These are phyloP conservation scores for Davidsoniella eucalypti DNA, from an alignment of 2,329 filamentous ascomycete genomes.

Conservation along the genomic window DNA sequence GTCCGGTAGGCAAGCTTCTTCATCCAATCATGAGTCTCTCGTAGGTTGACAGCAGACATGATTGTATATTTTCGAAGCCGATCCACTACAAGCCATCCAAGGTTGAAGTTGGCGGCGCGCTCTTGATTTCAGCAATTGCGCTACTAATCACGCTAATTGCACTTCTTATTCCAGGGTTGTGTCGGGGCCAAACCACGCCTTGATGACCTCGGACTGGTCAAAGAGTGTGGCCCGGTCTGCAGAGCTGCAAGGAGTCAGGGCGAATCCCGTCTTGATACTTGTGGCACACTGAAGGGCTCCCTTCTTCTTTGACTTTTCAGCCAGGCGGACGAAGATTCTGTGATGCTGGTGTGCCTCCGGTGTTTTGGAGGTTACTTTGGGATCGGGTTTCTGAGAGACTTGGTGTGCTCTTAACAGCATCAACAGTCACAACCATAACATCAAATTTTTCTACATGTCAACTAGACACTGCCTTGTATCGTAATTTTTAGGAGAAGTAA, in stretches of 20 bases:
- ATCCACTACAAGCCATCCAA: slow-evolving; percentile 60
- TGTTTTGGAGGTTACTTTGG: too few species aligned
- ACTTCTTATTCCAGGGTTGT: slow-evolving; percentile 43
- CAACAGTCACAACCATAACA: too few species aligned
- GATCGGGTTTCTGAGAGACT: too few species aligned
- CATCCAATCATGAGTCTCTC: slow-evolving; percentile 45
- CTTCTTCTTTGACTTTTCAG: too few species aligned
- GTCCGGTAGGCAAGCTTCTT: slow-evolving; percentile 44
- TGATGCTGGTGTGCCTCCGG: too few species aligned
- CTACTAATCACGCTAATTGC: slow-evolving; percentile 65
- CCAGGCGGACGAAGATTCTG: too few species aligned
- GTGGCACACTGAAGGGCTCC: too few species aligned
- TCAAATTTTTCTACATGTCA: too few species aligned
- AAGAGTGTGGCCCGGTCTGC: background rate
- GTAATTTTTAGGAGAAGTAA: too few species aligned
- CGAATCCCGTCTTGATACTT: background rate
- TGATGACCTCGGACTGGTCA: background rate
- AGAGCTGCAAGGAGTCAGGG: background rate
- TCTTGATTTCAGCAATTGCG: slow-evolving; percentile 74
- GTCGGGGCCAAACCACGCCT: background rate
- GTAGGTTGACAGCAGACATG: slow-evolving; percentile 42
- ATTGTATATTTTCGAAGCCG: slow-evolving; percentile 26
- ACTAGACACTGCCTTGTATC: too few species aligned
- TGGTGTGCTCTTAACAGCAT: too few species aligned
- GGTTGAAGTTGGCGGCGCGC: slow-evolving; percentile 67